Evolutionary conservation across 2,329 filamentous ascomycete species (phyloP), one percentile per base, ranked within the genome.

Genomic region (Penicillium sp.): DNA sequence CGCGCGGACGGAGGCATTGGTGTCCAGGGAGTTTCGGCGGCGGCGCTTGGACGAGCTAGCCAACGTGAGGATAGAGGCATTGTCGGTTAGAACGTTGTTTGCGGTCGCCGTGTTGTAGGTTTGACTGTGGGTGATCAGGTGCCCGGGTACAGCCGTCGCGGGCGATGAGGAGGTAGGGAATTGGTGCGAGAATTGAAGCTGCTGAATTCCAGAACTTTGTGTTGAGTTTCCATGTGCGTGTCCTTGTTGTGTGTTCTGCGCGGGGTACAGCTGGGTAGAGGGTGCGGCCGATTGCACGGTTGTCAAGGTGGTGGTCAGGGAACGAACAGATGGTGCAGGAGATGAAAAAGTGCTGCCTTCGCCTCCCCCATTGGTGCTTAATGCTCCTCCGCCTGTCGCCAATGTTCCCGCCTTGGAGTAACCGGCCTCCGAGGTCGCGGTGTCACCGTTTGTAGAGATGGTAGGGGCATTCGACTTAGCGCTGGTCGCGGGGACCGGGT

Each of bases 381-480:
- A 66, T 9, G 84, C 87, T 45, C 85, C 85, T 26, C 83, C 85
- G 2, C 81, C 76, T 6, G 73, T 76, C 31, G 84, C 82, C 65
- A 81, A 86, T 12, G 91, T 96, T 16, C 89, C 90, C 16, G 90
- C 83, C 63, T 94, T 89, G 28, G 90, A 95, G 39, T 88, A 85
- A 13, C 88, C 87, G 10, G 82, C 82, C 61, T 91, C 84, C 1
- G 90, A 95, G 54, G 85, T 81, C 9, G 87, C 79, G 1, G 86
- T 86, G 59, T 93, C 90, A 41, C 85, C 84, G 58, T 92, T 90
- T 13, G 90, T 95, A n/a, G 88, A 90, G 4, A 91, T 79, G 0
- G 91, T 95, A 2, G 87, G 87, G 4, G 89, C 87, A 49, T 85
- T 81, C 21, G 89, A 95, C 67, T 87, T 86, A 54, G 84, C 85